These are phyloP conservation scores for Clarireedia homoeocarpa DNA, from an alignment of 2,329 filamentous ascomycete genomes.

Conservation along the genomic window DNA sequence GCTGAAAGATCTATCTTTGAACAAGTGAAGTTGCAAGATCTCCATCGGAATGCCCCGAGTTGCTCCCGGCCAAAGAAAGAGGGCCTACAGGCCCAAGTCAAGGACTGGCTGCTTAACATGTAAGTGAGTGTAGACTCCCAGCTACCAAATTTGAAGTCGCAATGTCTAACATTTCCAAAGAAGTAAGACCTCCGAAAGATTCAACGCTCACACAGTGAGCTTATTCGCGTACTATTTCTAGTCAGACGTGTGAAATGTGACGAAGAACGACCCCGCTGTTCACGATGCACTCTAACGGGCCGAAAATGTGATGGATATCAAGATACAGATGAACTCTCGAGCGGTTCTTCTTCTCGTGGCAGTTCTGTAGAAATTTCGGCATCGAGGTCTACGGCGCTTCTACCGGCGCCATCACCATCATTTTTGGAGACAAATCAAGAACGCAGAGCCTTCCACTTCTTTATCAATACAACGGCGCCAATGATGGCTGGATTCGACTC, in stretches of 20 bases:
- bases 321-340: not conserved
- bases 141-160: not conserved
- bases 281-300: not conserved
- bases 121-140: not conserved
- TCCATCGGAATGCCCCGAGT: not conserved
- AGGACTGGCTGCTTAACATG: not conserved
- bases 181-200: not conserved
- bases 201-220: not conserved
- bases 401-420: not conserved
- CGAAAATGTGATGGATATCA: slow-evolving; percentile 1
- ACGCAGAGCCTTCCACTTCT: slow-evolving; percentile 1
- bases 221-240: not conserved
- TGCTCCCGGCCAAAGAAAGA: not conserved
- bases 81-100: not conserved
- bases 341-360: not conserved
- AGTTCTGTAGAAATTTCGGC: not conserved
- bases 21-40: no score
- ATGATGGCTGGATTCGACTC: not conserved
- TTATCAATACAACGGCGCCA: not conserved
- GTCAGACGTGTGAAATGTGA: slow-evolving; percentile 5
- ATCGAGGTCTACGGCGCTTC: not conserved
- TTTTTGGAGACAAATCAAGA: not conserved
- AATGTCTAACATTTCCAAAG: not conserved
- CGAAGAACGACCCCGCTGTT: not conserved
- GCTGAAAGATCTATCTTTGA: no score